Evolutionary conservation across 78 protist species (phyloP).

Genomic region (Planoprotostelium fungivorum): DNA sequence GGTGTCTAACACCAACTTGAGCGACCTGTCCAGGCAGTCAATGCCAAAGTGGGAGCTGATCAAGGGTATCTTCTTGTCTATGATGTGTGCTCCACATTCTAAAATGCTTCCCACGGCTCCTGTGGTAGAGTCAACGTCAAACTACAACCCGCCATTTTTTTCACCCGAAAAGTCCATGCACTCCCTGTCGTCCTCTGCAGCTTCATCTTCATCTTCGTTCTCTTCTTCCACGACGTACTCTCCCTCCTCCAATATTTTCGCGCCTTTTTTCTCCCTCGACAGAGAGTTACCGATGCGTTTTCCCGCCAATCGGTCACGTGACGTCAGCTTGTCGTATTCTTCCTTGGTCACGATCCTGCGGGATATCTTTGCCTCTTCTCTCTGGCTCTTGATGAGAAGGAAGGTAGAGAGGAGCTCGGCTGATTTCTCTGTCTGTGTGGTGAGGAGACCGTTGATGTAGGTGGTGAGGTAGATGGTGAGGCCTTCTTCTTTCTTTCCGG

Average conservation of each 20-base stretch:
- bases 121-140: no score
- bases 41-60: neutral
- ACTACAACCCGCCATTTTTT: no score
- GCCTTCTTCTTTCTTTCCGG: neutral
- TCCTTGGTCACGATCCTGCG: neutral
- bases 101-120: neutral
- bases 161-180: neutral
- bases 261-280: neutral
- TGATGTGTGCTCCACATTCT: neutral
- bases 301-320: neutral
- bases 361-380: neutral
- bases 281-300: neutral
- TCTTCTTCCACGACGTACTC: neutral
- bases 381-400: neutral
- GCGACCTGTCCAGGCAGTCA: neutral
- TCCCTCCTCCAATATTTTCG: neutral
- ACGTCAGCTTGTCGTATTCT: neutral
- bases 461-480: neutral
- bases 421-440: neutral
- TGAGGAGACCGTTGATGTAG: neutral
- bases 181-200: neutral
- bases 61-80: neutral
- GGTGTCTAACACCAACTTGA: neutral
- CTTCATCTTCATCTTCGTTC: neutral
- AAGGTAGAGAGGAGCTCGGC: neutral